Conservation (phyloP, 805 yeast genomes). For the Candida nonsorbophila region DNA sequence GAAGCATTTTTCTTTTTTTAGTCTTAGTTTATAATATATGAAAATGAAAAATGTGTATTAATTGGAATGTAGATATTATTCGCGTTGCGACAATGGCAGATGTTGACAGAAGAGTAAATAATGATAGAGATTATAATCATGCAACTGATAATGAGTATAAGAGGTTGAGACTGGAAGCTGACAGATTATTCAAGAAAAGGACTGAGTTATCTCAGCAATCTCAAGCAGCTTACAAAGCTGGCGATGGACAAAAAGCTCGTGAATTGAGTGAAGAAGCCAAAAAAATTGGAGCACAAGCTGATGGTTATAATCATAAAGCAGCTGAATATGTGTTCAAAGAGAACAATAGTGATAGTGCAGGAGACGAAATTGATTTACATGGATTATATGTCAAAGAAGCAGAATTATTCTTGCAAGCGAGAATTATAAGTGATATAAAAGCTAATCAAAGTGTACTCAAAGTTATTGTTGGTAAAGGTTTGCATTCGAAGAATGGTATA, state of each 20-base stretch:
- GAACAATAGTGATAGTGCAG: slow-evolving; percentile 81
- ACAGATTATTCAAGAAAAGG: slow-evolving; percentile 54
- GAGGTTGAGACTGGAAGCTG: slow-evolving; percentile 62
- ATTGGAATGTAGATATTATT: too few species aligned
- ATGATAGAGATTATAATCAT: slow-evolving; percentile 61
- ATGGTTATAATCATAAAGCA: slow-evolving; percentile 68
- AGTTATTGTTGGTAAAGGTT: slow-evolving; percentile 91
- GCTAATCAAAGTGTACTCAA: slow-evolving; percentile 57
- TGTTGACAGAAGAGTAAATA: slow-evolving; percentile 9
- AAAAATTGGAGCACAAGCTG: slow-evolving; percentile 54
- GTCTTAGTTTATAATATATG: slow-evolving; percentile 4
- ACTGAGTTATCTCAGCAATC: slow-evolving; percentile 58
- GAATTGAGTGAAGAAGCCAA: slow-evolving; percentile 68
- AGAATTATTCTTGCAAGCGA: slow-evolving; percentile 61
- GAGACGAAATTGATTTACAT: slow-evolving; percentile 87
- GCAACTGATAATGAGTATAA: slow-evolving; percentile 63
- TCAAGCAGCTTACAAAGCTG: slow-evolving; percentile 69
- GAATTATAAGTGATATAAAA: slow-evolving; percentile 63
- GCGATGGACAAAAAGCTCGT: slow-evolving; percentile 71
- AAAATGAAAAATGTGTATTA: slow-evolving; percentile 1
- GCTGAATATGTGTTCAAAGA: slow-evolving; percentile 86
- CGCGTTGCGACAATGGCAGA: slow-evolving; percentile 2
- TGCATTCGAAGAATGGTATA: slow-evolving; percentile 74
- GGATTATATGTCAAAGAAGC: slow-evolving; percentile 92
- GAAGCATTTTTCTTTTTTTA: slow-evolving; percentile 2